Base-by-base conservation (phyloP, 139 green algal genomes). In the Chlorella vulgaris region DNA sequence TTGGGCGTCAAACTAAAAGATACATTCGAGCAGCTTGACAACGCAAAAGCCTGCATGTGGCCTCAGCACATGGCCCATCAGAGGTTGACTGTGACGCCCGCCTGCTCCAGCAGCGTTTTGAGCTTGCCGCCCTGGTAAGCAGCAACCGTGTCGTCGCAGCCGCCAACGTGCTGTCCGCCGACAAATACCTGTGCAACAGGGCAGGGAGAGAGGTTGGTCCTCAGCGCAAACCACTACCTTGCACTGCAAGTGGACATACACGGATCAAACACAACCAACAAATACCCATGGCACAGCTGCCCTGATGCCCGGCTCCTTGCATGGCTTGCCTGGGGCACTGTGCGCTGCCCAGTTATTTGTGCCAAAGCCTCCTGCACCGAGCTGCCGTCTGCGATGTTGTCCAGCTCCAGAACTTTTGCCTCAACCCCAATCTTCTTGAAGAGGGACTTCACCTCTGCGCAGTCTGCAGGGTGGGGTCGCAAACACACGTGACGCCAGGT, bases 311-410 rank as follows among this genome's bases (percentile, higher is more conserved):
- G n/a, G n/a, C n/a, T n/a, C n/a, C n/a, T n/a, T n/a, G n/a, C n/a
- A n/a, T n/a, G n/a, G 47, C 68, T 31, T 35, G 43, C 71, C 73
- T 96, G 93, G n/a, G 93, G 93, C 35, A 97, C 93, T 2, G 93
- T 96, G 29, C 89, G 83, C 0, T 74, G 78, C 4, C 87, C 84
- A 18, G 89, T 92, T 1, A 95, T 80, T 1, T 76, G 19, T 18
- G 65, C 58, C 39, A 97, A 81, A 10, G 86, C 88, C 29, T 88
- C 83, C 80, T 94, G 89, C 6, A 97, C 76, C 7, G 89, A 88
- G 2, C 85, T 75, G 22, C 92, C 92, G 40, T 96, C 91, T 5
- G 77, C 89, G 62, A 91, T 65, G 51, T 91, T 35, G 80, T 91
- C 90, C 24, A 95, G 87, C 83, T 95, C 90, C 21, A 95, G 73